Evolutionary conservation across 2,329 filamentous ascomycete species (phyloP).

Genomic region (Decorospora gaudefroyi): DNA sequence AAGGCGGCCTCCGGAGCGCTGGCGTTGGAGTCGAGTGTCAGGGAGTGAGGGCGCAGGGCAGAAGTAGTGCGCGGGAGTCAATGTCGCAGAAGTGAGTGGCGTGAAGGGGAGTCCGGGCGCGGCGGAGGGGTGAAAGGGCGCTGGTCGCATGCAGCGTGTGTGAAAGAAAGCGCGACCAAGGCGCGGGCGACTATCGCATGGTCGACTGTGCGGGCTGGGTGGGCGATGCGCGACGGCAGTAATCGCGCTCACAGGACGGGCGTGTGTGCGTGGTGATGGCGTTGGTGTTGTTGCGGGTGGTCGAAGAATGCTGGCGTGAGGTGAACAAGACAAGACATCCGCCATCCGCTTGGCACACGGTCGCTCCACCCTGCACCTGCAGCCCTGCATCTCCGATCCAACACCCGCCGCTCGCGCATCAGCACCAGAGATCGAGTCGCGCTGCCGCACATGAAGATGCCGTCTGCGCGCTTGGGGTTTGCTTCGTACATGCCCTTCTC

Average conservation of each 20-base stretch:
- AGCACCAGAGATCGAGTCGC: conserved; percentile 4
- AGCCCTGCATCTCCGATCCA: conserved; percentile 6
- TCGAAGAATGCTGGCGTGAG: conserved; percentile 19
- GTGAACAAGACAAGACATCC: conserved; percentile 11
- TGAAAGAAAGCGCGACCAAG: conserved; percentile 18
- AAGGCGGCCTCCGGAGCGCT: conserved; percentile 2
- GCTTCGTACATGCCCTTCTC: not conserved
- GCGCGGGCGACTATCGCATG: conserved; percentile 9
- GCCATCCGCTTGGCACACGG: conserved; percentile 13
- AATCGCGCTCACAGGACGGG: too few species aligned
- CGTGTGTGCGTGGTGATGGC: conserved; percentile 6
- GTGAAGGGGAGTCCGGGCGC: conserved; percentile 8
- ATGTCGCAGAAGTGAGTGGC: conserved; percentile 6
- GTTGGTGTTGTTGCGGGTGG: conserved; percentile 12
- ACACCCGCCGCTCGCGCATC: not conserved
- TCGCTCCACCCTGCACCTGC: conserved; percentile 5
- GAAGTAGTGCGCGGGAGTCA: not conserved
- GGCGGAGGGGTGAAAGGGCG: conserved; percentile 17
- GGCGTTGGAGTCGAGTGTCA: not conserved
- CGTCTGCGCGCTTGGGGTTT: too few species aligned
- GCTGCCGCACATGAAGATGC: not conserved
- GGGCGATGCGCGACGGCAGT: conserved; percentile 6
- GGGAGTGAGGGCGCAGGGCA: conserved; percentile 3
- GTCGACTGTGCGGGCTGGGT: conserved; percentile 1
- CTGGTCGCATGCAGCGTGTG: conserved; percentile 12